These are phyloP conservation scores for Umbelopsis sp. DNA, from an alignment of 192 early-diverging fungal species.

Conservation along the genomic window DNA sequence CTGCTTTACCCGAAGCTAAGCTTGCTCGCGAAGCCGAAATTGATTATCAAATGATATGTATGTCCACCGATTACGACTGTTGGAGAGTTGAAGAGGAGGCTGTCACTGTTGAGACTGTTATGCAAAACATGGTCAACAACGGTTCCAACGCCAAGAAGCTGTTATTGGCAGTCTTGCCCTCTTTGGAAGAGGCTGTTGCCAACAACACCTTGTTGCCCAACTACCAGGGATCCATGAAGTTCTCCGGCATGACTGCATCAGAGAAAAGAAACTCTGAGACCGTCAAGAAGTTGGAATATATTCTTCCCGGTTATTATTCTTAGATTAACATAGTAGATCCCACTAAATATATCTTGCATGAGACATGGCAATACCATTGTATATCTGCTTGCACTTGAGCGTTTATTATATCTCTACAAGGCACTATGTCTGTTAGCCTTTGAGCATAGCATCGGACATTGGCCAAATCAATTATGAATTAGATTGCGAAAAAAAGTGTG, in stretches of 20 bases:
- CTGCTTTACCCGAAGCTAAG: constrained; percentile 94
- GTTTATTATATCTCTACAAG: no score
- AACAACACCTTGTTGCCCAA: constrained; percentile 57
- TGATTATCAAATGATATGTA: constrained; percentile 98
- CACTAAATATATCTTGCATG: no score
- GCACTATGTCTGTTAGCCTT: no score
- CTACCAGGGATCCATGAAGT: constrained; percentile 82
- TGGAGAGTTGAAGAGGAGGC: constrained; percentile 80
- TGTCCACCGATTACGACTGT: constrained; percentile 99
- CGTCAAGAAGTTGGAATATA: constrained; percentile 78
- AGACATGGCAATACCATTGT: no score
- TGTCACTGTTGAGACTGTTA: constrained; percentile 85
- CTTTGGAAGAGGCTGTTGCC: constrained; percentile 62
- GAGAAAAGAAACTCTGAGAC: constrained; percentile 73
- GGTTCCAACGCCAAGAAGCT: constrained; percentile 80
- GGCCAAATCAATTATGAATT: no score
- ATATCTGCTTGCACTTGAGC: no score
- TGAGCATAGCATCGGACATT: no score
- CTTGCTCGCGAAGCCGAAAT: constrained; percentile 98
- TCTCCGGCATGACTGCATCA: constrained; percentile 80
- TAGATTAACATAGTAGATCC: background rate
- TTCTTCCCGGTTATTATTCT: constrained; percentile 82
- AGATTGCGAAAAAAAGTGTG: no score
- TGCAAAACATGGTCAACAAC: constrained; percentile 89
- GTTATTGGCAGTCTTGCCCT: constrained; percentile 77